These are phyloP conservation scores for Globisporangium parvum DNA, from an alignment of 352 stramenopile genomes.

Conservation along the genomic window DNA sequence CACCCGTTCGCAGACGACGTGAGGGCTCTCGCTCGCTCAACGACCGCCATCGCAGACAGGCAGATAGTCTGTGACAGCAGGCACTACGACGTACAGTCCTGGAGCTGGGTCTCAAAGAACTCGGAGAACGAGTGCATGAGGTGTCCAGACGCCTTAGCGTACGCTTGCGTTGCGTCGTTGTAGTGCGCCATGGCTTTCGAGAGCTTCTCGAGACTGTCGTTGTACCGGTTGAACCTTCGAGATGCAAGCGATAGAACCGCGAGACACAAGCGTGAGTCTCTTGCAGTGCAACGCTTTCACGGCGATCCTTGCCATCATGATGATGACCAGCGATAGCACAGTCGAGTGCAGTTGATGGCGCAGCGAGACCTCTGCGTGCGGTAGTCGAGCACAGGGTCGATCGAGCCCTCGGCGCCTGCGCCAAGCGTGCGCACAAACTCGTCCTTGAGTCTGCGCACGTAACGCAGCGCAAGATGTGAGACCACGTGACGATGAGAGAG, in stretches of 20 bases:
- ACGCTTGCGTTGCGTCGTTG: conserved; percentile 30
- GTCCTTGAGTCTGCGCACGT: conserved; percentile 50
- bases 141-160: conserved; percentile 32
- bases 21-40: too few relatives aligned
- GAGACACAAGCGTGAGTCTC: not conserved
- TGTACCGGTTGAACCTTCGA: conserved; percentile 51
- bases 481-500: not conserved
- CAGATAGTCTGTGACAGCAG: too few relatives aligned
- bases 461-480: not conserved
- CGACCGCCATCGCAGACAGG: too few relatives aligned
- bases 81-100: conserved; percentile 27
- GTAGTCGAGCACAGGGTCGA: conserved; percentile 62
- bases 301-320: too few relatives aligned
- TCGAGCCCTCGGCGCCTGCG: conserved; percentile 34
- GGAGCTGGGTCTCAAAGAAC: conserved; percentile 54
- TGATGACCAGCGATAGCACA: not conserved
- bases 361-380: conserved; percentile 41
- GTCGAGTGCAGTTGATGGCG: not conserved
- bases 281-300: too few relatives aligned
- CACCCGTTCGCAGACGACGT: too few relatives aligned
- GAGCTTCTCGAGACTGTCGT: conserved; percentile 50
- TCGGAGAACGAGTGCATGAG: conserved; percentile 56
- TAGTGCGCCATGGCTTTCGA: conserved; percentile 45
- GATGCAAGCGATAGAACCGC: not conserved
- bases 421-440: conserved; percentile 61